These are phyloP conservation scores for Typha latifolia DNA, from an alignment of 176 grass and related monocot genomes.

Conservation along the genomic window DNA sequence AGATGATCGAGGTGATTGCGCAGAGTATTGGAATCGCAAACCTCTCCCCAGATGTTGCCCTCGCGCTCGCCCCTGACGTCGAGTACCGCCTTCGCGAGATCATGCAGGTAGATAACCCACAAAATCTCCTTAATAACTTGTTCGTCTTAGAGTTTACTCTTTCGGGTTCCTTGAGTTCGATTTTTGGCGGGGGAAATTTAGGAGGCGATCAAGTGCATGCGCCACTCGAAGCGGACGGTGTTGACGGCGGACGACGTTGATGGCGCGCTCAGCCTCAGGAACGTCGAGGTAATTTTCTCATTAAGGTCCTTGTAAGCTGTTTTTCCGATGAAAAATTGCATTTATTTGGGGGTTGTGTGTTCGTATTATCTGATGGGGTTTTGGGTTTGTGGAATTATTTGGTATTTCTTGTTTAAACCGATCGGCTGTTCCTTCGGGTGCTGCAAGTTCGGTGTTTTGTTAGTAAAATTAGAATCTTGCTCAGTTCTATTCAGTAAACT, in stretches of 20 bases:
- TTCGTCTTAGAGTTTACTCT: neutral
- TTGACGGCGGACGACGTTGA: slow-evolving; percentile 74
- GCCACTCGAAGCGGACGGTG: slow-evolving; percentile 80
- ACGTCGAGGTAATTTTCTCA: slow-evolving; percentile 58
- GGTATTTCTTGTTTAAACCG: neutral
- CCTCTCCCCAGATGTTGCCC: slow-evolving; percentile 62
- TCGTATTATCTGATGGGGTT: neutral
- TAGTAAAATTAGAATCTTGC: no score
- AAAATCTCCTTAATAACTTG: neutral
- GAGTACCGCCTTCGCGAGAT: slow-evolving; percentile 95
- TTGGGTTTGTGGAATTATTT: neutral
- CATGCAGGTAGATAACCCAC: slow-evolving; percentile 54
- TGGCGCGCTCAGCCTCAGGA: slow-evolving; percentile 79
- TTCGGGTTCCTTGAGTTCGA: slow-evolving; percentile 1
- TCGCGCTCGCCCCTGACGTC: slow-evolving; percentile 63
- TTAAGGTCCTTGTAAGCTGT: neutral
- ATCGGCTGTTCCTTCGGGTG: no score
- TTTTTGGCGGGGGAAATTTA: slow-evolving; percentile 19
- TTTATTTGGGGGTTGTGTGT: neutral
- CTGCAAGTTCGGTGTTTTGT: no score
- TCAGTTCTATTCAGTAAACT: no score
- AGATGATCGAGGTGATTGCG: slow-evolving; percentile 82
- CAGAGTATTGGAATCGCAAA: slow-evolving; percentile 78
- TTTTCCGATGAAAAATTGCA: neutral
- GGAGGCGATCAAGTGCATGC: slow-evolving; percentile 96